Base-by-base conservation (phyloP, 2,329 filamentous ascomycete genomes). In the Thermoascus crustaceus region DNA sequence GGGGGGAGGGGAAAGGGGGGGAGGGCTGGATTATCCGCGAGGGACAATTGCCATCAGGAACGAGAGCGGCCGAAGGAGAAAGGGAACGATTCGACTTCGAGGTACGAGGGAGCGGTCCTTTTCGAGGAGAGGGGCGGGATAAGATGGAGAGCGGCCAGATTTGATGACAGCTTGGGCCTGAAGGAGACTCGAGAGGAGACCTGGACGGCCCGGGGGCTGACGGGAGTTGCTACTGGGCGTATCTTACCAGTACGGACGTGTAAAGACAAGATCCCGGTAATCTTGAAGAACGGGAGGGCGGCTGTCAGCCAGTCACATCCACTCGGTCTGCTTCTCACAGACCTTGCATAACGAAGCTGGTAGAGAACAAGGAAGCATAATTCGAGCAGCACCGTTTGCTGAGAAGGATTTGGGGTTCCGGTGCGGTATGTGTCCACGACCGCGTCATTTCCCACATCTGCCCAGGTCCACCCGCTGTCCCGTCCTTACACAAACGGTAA, bases 161-260 rank as follows among this genome's bases (percentile, higher is more conserved):
- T 29, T 29, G 26, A 29, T 17, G 14, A 29, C 11, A 16, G 13
- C 26, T 29, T 29, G 18, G 26, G 13, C 26, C 25, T 29, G 16
- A 16, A 17, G 26, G 14, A 17, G 18, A 17, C 14, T 29, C 18
- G 14, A 16, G 26, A 17, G 18, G 13, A 29, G 25, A 29, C 25
- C 25, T 27, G 26, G 26, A 16, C 26, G 26, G 26, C 14, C 26
- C 26, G 26, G 26, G 26, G 26, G n/a, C 14, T 17, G 11, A 29
- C 26, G 26, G 26, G 26, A 17, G 26, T 9, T 17, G 13, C 22
- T 14, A 17, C 4, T 10, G 7, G 13, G 5, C 26, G 26, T 29
- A 29, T 29, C 16, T 29, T 29, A 29, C 26, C 26, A 9, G 7
- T 29, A 29, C 26, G 6, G 35, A 47, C 32, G 39, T 60, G 26